phyloP scores from a whole-genome alignment of 352 stramenopile genomes.

The Thraustotheca clavata region DNA sequence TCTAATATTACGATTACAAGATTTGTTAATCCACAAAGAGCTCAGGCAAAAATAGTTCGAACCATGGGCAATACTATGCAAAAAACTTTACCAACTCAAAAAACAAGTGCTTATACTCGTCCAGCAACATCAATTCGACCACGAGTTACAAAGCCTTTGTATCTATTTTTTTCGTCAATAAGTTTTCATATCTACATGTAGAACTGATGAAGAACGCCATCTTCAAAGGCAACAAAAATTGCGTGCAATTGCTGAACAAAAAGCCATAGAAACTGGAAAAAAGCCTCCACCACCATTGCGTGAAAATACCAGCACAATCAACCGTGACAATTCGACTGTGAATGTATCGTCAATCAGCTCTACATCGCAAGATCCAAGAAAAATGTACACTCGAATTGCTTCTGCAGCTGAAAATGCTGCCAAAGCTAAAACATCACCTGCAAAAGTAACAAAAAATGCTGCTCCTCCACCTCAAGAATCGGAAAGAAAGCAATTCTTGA shows the following conservation, averaged over 20 bases:
- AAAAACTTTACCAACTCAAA: not conserved
- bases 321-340: not conserved
- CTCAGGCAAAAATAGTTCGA: conserved; percentile 17
- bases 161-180: not conserved
- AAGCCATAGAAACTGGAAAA: conserved; percentile 24
- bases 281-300: conserved; percentile 5
- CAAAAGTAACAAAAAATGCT: not conserved
- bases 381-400: conserved; percentile 1
- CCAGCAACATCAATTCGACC: not conserved
- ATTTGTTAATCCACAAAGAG: conserved; percentile 32
- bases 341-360: not conserved
- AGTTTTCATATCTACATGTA: conserved; percentile 22
- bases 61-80: too few relatives aligned
- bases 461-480: conserved; percentile 7
- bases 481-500: conserved; percentile 54
- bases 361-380: not conserved
- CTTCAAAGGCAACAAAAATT: conserved; percentile 34
- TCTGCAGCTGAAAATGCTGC: not conserved
- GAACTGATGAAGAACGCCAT: conserved; percentile 49
- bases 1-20: conserved; percentile 44
- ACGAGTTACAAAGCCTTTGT: conserved; percentile 23
- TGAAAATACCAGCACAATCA: not conserved
- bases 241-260: conserved; percentile 24
- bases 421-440: not conserved
- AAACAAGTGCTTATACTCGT: not conserved